phyloP scores from a whole-genome alignment of 495 filamentous ascomycete genomes.

The Penicillium daleae region DNA sequence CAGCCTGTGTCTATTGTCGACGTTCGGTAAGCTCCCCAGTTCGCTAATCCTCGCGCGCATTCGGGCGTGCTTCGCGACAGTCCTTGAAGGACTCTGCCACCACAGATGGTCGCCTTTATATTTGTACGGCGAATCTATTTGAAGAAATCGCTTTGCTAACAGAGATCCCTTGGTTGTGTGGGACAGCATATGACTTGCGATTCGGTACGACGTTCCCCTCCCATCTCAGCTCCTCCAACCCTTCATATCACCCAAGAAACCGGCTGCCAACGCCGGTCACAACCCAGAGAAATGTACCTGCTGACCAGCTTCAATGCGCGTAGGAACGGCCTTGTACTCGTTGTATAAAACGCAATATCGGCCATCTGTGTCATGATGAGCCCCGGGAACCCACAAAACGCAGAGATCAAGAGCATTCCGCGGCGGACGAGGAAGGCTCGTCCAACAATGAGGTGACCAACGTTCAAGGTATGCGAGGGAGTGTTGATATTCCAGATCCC shows the following conservation, averaged over 20 bases:
- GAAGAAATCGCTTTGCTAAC: constrained; percentile 38
- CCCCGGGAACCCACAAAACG: constrained; percentile 82
- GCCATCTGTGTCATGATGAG: constrained; percentile 98
- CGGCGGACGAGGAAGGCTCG: constrained; percentile 61
- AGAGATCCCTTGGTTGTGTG: constrained; percentile 40
- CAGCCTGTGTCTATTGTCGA: constrained; percentile 99
- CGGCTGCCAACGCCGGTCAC: constrained; percentile 17
- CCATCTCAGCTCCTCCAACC: constrained; percentile 29
- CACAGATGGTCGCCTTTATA: neutral
- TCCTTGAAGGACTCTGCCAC: constrained; percentile 3
- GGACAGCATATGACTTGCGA: constrained; percentile 99
- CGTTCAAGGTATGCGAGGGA: constrained; percentile 44
- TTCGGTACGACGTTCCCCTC: constrained; percentile 76
- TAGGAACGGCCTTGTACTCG: constrained; percentile 95
- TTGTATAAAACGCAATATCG: constrained; percentile 99
- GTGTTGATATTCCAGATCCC: constrained; percentile 47
- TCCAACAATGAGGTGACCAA: constrained; percentile 50
- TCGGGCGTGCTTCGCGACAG: constrained; percentile 9
- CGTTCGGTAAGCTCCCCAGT: constrained; percentile 80
- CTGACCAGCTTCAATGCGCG: constrained; percentile 32
- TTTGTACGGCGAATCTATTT: neutral
- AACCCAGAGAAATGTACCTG: constrained; percentile 24
- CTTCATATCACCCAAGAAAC: constrained; percentile 28
- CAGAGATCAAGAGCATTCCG: constrained; percentile 64
- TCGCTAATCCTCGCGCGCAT: neutral